Evolutionary conservation across 1,284 basidiomycete species (phyloP), one percentile per base, ranked within the genome.

Genomic region (Irpex lacteus): DNA sequence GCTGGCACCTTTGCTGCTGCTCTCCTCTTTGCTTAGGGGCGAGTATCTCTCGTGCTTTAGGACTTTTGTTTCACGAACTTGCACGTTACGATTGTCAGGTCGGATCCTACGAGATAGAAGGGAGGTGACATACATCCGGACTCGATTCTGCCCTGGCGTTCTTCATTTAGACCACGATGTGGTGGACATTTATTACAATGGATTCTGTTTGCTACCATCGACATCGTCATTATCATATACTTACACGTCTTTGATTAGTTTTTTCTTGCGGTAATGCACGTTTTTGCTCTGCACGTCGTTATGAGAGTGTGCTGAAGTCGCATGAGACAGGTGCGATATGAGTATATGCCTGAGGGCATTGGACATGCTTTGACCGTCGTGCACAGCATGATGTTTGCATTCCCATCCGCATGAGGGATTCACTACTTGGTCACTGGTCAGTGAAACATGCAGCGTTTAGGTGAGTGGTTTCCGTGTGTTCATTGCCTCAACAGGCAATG

Each of bases 1-100:
- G 69, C 74, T 1, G 81, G 82, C 60, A 78, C 80, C 18, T 62
- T 79, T 36, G 78, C 83, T 64, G 80, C 81, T n/a, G 75, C 82
- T 64, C 71, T 73, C 4, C 78, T 84, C 73, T 70, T 84, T 59
- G 74, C 80, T 38, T 84, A 90, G 90, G 32, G 6, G 36, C 7
- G 38, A 18, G 9, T 26, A 13, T 47, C 40, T 11, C 40, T 11
- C 40, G 40, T n/a, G 11, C 13, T 47, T 5, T 3, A 47, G 13
- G 40, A 47, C 40, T n/a, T 34, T 6, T 34, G 32, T 34, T 34
- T 34, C 32, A 34, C 32, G 32, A 34, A 34, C 40, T 47, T 47
- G 40, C 40, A 47, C 40, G 40, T 47, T 47, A 47, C n/a, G 40
- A n/a, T 13, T 47, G 40, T 47, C n/a, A 34, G 32, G 40, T n/a